Conservation (phyloP, 169 alveolate genomes). For the Perkinsus marinus region DNA sequence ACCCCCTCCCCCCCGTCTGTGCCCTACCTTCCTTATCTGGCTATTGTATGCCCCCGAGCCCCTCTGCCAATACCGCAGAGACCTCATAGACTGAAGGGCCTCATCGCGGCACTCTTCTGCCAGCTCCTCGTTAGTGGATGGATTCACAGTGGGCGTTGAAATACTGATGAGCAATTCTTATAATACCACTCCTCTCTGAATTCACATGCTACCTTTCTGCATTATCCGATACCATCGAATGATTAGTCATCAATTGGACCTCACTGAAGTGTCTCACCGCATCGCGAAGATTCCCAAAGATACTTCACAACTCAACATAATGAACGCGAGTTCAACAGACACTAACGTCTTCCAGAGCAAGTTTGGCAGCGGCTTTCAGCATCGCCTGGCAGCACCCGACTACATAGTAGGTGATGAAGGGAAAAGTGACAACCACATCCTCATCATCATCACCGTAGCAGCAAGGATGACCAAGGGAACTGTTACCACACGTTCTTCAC, state of each 20-base stretch:
- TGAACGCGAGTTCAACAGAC: not conserved
- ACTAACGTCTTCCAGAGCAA: not conserved
- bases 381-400: not conserved
- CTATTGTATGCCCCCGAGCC: not conserved
- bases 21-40: not conserved
- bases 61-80: not conserved
- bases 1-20: not conserved
- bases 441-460: not conserved
- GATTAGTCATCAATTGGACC: no score
- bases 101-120: not conserved
- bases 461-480: not conserved
- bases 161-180: not conserved
- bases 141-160: not conserved
- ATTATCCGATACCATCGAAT: no score
- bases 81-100: not conserved
- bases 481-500: no score
- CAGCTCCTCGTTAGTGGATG: not conserved
- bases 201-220: no score
- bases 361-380: not conserved
- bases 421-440: not conserved
- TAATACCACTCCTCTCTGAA: not conserved
- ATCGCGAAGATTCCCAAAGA: not conserved
- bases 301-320: not conserved
- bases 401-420: not conserved
- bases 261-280: not conserved